Base-by-base conservation (phyloP, 2,329 filamentous ascomycete genomes). In the Berkeleyomyces basicola region DNA sequence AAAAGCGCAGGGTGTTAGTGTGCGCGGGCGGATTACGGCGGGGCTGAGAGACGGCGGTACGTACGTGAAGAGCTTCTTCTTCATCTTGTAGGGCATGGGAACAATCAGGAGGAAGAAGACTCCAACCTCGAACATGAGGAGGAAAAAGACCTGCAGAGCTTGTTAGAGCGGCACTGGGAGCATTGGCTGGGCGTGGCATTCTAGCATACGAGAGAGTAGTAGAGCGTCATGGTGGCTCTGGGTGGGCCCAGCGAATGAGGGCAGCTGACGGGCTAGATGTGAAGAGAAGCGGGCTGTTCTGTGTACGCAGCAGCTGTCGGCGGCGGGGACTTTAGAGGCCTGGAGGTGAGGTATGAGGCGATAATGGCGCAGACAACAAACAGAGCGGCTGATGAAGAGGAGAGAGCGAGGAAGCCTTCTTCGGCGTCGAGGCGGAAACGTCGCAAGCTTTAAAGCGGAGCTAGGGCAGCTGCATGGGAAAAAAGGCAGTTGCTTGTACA, bases 31-130 rank as follows among this genome's bases (percentile, higher is more conserved):
- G 10, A 61, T 59, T 4, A 33, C 42, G 49, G n/a, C 23, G 23
- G 58, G 14, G 51, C 42, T 33, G 33, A 42, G 33, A 53, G 40
- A 49, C 10, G 53, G 37, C 31, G 31, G 58, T 42, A 75, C 80
- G 60, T 75, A 84, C 80, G 79, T 82, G 73, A 96, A 96, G 72
- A 96, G 83, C 77, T 83, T 89, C 71, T 90, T 85, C 76, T 89
- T 90, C 73, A 88, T 75, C 67, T 81, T 84, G 78, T 95, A 96
- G 55, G 93, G 93, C 69, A 97, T 82, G 33, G 93, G 93, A 63
- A 99, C 73, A 75, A 92, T 84, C 70, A 92, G 80, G 68, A 87
- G 77, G 79, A 88, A 82, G 76, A 91, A 90, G 69, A 95, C 77
- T 66, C 77, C 77, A 87, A 93, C 92, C 83, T 93, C 88, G 70